Evolutionary conservation across 1,284 basidiomycete species (phyloP), one percentile per base, ranked within the genome.

Genomic region (Cryptococcus wingfieldii): DNA sequence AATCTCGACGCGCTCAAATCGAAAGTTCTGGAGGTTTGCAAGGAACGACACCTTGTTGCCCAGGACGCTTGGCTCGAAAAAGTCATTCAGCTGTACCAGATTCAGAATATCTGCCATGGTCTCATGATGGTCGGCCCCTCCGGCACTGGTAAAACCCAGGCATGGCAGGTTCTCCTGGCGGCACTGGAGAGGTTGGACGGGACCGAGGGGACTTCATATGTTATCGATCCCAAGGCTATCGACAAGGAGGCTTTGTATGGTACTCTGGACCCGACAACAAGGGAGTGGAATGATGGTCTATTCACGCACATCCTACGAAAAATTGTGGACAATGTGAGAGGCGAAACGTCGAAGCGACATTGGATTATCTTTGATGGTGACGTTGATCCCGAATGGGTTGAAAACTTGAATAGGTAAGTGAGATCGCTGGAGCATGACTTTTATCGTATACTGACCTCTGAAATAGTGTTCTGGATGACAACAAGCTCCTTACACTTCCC

Each of bases 311-410:
- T 98, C 46, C 81, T 99, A 56, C 87, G 97, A 50, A 98, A 96
- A 78, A 98, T 98, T 61, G 90, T 98, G 55, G 96, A 99, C 71
- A 94, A 98, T 70, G 93, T 98, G 38, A 90, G 96, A 70, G 96
- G 96, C 31, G 97, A 98, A 78, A 96, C 92, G 74, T 82, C 84
- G 31, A 98, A 97, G 80, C 82, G 95, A 23, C 96, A 99, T 74
- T 99, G 96, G 96, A 98, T 99, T 69, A 90, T 99, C 61, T 98
- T 98, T 64, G 96, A 99, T 70, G 96, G 96, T 57, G 96, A 99
- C 72, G 95, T 99, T 50, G 97, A 99, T 80, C 96, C 96, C 0
- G 96, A 99, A 78, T 98, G 96, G 97, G 96, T 99, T 7, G 97
- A 99, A 79, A 99, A 98, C 75, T 80, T 99, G 78, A 99, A 99